phyloP scores from a whole-genome alignment of 805 yeast species.

The Yarrowia yakushimensis region DNA sequence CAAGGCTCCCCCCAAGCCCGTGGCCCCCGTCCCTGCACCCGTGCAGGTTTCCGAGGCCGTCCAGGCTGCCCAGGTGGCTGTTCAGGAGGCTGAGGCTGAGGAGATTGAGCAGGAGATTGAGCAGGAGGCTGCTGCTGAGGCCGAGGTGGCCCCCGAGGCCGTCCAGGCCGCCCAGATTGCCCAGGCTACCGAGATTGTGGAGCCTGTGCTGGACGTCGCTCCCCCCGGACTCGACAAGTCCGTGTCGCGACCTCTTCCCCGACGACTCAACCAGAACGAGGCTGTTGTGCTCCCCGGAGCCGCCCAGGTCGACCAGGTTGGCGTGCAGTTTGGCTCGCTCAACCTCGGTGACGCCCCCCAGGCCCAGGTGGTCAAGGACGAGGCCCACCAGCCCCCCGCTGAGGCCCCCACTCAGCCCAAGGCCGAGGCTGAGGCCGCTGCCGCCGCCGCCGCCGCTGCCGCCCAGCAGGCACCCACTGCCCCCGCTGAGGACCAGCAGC shows the following conservation, averaged over 20 bases:
- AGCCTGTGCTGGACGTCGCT: too few relatives aligned
- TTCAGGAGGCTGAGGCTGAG: conserved; percentile 26
- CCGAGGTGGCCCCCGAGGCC: background rate
- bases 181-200: too few relatives aligned
- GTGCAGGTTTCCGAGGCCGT: too few relatives aligned
- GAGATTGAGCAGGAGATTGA: conserved; percentile 24
- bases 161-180: conserved; percentile 27
- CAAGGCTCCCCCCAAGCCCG: conserved; percentile 39
- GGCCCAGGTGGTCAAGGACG: conserved; percentile 17
- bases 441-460: conserved; percentile 23
- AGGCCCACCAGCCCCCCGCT: conserved; percentile 24
- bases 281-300: conserved; percentile 49
- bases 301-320: conserved; percentile 48
- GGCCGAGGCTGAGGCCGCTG: conserved; percentile 25
- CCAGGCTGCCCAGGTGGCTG: conserved; percentile 34
- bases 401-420: conserved; percentile 25
- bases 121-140: too few relatives aligned
- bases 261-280: conserved; percentile 43
- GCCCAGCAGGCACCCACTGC: conserved; percentile 4
- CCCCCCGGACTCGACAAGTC: conserved; percentile 29
- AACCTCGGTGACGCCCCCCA: conserved; percentile 42
- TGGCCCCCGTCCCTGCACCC: conserved; percentile 37
- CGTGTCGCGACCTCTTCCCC: conserved; percentile 33
- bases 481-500: conserved; percentile 3
- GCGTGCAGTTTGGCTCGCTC: conserved; percentile 63